A percentile compares a stretch with the other conserved stretches of the same genome.
phyloP scores from a whole-genome alignment of 495 filamentous ascomycete species.

The Hypoxylon intermedium region DNA sequence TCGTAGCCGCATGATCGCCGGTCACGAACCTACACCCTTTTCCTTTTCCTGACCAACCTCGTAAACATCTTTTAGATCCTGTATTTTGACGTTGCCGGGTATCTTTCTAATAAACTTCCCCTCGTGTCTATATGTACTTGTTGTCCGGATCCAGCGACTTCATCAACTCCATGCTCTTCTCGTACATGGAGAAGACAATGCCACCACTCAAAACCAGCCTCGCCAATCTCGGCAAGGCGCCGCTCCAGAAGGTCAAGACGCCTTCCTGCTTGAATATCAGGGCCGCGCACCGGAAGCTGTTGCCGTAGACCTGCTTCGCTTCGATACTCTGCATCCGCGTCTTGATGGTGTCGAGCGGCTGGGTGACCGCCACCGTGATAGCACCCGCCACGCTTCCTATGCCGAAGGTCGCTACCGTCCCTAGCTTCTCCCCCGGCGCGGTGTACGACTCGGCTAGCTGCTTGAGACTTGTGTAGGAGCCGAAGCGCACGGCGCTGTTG shows the following conservation, averaged over 20 bases:
- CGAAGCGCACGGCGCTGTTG: conserved; percentile 89
- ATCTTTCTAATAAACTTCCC: conserved; percentile 20
- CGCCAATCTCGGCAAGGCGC: conserved; percentile 83
- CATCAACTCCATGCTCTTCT: conserved; percentile 93
- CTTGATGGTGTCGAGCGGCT: conserved; percentile 95
- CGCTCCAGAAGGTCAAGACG: conserved; percentile 89
- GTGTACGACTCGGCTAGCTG: conserved; percentile 92
- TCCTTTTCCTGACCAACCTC: not conserved
- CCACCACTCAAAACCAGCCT: conserved; percentile 89
- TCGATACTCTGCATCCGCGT: conserved; percentile 98
- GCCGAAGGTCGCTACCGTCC: conserved; percentile 85
- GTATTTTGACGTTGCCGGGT: conserved; percentile 11
- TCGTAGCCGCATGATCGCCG: not conserved
- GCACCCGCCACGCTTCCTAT: conserved; percentile 89
- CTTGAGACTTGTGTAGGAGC: conserved; percentile 86
- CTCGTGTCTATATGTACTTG: conserved; percentile 70
- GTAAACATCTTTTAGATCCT: no score
- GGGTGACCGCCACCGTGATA: conserved; percentile 91
- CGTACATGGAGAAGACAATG: conserved; percentile 99
- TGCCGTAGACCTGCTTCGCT: conserved; percentile 81
- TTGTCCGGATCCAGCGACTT: conserved; percentile 82
- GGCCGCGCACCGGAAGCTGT: conserved; percentile 84
- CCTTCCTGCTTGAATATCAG: conserved; percentile 90
- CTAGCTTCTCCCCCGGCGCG: conserved; percentile 92
- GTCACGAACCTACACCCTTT: not conserved